Conservation (phyloP, 768 basidiomycete species). For the Lyophyllum semitale region DNA sequence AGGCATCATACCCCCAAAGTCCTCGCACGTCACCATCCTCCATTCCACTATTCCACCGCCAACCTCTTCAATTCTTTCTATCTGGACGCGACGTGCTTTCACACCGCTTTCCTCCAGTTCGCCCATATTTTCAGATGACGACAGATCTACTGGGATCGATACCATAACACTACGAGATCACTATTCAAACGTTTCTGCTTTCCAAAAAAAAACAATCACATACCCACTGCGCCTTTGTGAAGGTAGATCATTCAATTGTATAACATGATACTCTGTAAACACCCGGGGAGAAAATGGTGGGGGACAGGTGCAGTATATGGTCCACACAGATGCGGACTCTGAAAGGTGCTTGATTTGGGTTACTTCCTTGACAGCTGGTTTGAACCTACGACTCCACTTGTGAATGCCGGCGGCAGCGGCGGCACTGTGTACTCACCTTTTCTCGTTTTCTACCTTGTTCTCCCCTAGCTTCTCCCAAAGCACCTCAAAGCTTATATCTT, state of each 20-base stretch:
- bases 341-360: conserved; percentile 54
- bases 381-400: conserved; percentile 44
- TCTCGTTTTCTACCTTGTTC: conserved; percentile 56
- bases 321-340: conserved; percentile 57
- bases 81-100: conserved; percentile 54
- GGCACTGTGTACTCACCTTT: conserved; percentile 38
- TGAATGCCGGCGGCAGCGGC: not conserved
- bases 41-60: conserved; percentile 56
- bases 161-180: conserved; percentile 31
- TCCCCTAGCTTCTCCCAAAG: conserved; percentile 59
- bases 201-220: conserved; percentile 10
- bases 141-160: conserved; percentile 59
- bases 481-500: conserved; percentile 57
- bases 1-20: conserved; percentile 57
- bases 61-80: conserved; percentile 56
- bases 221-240: conserved; percentile 47
- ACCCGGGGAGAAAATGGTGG: conserved; percentile 62
- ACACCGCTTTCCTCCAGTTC: conserved; percentile 56
- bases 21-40: conserved; percentile 61
- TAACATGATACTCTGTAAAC: conserved; percentile 59
- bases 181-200: not conserved
- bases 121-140: conserved; percentile 40
- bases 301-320: conserved; percentile 54
- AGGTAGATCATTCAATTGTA: conserved; percentile 39
- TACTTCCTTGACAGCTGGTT: conserved; percentile 53